phyloP scores from a whole-genome alignment of 441 rosid genomes.

The Gossypium lobatum region DNA sequence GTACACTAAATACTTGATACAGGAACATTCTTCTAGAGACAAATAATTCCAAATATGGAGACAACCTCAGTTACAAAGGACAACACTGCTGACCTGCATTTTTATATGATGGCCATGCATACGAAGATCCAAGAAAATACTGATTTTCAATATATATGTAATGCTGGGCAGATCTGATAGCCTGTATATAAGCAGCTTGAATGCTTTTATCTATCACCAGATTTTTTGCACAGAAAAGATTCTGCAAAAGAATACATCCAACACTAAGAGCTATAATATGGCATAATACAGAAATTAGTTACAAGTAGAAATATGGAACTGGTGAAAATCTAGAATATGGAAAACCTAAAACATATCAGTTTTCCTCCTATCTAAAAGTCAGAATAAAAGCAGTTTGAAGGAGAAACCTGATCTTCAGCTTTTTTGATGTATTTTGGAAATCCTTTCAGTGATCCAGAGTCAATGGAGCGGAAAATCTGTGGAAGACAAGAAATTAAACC shows the following conservation, averaged over 20 bases:
- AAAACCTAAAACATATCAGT: background rate
- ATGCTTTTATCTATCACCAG: slow-evolving; percentile 63
- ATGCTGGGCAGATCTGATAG: slow-evolving; percentile 76
- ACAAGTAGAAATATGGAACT: background rate
- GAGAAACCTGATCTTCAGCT: slow-evolving; percentile 50
- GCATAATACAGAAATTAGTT: background rate
- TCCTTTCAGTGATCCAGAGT: slow-evolving; percentile 81
- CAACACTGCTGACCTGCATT: slow-evolving; percentile 43
- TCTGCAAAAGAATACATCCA: slow-evolving; percentile 34
- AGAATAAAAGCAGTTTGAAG: slow-evolving; percentile 17
- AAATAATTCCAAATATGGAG: slow-evolving; percentile 7
- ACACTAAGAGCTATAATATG: slow-evolving; percentile 11
- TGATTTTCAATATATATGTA: slow-evolving; percentile 72
- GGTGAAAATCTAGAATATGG: slow-evolving; percentile 6
- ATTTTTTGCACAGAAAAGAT: slow-evolving; percentile 49
- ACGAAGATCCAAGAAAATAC: slow-evolving; percentile 71
- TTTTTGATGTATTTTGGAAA: slow-evolving; percentile 53
- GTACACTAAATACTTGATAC: background rate
- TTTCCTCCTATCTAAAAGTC: background rate
- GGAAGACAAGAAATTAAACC: background rate
- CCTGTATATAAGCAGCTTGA: slow-evolving; percentile 66
- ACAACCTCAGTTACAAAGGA: background rate
- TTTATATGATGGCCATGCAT: slow-evolving; percentile 64
- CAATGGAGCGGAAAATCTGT: slow-evolving; percentile 88
- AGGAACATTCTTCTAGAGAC: background rate